Evolutionary conservation across 1,139 yeast species (phyloP), one percentile per base, ranked within the genome.

Genomic region (Tardiomyces depauwii): DNA sequence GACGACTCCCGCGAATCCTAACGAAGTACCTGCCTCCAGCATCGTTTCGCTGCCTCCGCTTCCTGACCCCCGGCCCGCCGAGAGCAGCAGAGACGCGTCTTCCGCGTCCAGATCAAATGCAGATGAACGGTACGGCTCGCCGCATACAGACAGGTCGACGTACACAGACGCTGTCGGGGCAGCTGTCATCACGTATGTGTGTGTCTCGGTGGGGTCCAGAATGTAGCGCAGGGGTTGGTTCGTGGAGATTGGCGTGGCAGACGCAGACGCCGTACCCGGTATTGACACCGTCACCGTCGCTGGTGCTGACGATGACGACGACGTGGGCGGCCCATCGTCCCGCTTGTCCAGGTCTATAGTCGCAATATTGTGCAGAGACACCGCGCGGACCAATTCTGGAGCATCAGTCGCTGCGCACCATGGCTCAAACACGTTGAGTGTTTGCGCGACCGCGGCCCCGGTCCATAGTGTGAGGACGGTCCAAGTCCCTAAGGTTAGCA

Each of bases 81-180:
- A 4, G 5, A 30, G 16, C 16, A 14, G 16, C 16, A 30, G 36
- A 5, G 36, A 30, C 10, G 36, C 36, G 5, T 30, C 36, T 5
- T 4, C 36, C 3, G 36, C 10, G 10, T 12, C n/a, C 3, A 30
- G 16, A 14, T 30, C 36, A 10, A 5, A 30, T 13, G 5, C 16
- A 30, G 36, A 30, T 11, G 36, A 30, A 5, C 10, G 10, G 25
- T 39, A 43, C 16, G 55, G 55, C 38, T 52, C 51, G 10, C 41
- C 41, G 45, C 60, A 54, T 16, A 54, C 45, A 41, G 55, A 56
- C 39, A 57, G 41, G 2, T 61, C 55, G 18, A 53, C 44, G 42
- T 38, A 58, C 7, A 54, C 51, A 12, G 44, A 40, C 39, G 14
- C 41, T 33, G 16, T 42, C 16, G 14, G 45, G 18, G 2, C 41